Percentiles rank a stretch among this genome's conserved stretches.
phyloP scores from a whole-genome alignment of 805 yeast genomes.

The Kodamaea hsintzibuensis region DNA sequence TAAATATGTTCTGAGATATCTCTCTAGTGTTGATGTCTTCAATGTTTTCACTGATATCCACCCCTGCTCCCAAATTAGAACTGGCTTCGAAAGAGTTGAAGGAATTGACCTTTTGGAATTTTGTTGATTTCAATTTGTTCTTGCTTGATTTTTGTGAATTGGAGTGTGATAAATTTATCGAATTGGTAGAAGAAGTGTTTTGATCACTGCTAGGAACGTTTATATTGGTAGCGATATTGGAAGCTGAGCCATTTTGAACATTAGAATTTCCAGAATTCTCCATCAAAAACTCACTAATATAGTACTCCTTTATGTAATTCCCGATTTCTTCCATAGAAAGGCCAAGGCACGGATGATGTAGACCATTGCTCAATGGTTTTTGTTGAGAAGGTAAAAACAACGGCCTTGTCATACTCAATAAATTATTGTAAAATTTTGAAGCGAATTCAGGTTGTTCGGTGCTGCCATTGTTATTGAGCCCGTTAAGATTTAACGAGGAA shows the following conservation, averaged over 20 bases:
- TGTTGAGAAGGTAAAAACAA: conserved; percentile 28
- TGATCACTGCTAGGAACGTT: background rate
- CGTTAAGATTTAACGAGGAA: background rate
- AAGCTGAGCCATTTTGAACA: background rate
- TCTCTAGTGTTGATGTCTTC: conserved; percentile 31
- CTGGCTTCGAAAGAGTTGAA: conserved; percentile 10
- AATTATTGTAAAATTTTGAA: conserved; percentile 19
- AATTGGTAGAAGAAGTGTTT: background rate
- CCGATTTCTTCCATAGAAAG: conserved; percentile 33
- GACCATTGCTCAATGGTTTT: conserved; percentile 21
- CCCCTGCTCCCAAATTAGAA: background rate
- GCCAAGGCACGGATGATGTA: conserved; percentile 22
- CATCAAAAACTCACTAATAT: conserved; percentile 4
- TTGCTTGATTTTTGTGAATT: conserved; percentile 6
- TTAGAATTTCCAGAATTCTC: background rate
- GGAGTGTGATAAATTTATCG: background rate
- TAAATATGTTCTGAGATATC: conserved; percentile 27
- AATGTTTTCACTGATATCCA: conserved; percentile 10
- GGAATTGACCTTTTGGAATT: conserved; percentile 14
- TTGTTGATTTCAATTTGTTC: conserved; percentile 9
- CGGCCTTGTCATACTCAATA: conserved; percentile 23
- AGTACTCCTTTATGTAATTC: conserved; percentile 21
- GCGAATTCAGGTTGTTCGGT: conserved; percentile 12
- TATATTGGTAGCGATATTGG: background rate
- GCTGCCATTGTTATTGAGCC: background rate